These are phyloP conservation scores for Podosphaera fusca DNA, from an alignment of 2,329 filamentous ascomycete genomes.

Conservation along the genomic window DNA sequence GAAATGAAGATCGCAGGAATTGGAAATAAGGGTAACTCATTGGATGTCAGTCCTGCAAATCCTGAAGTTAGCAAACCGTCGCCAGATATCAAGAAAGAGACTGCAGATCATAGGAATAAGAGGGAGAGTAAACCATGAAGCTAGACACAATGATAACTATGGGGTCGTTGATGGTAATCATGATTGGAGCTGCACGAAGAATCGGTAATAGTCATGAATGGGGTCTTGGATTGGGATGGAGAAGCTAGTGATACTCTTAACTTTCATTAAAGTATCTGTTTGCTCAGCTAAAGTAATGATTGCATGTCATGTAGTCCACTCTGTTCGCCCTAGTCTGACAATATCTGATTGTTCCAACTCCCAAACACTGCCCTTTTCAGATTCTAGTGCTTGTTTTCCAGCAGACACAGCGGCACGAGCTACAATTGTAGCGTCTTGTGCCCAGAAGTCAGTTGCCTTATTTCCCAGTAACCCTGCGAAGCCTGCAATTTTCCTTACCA, in stretches of 20 bases:
- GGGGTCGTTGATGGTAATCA: too few relatives aligned
- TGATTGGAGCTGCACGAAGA: too few relatives aligned
- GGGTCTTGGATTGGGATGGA: too few relatives aligned
- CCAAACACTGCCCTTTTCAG: conserved; percentile 23
- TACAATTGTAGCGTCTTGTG: conserved; percentile 40
- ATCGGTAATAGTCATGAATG: too few relatives aligned
- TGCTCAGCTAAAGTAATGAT: too few relatives aligned
- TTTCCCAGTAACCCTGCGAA: conserved; percentile 30
- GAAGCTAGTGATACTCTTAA: too few relatives aligned
- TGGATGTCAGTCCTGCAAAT: conserved; percentile 39
- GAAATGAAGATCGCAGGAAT: conserved; percentile 24
- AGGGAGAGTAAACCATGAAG: not conserved
- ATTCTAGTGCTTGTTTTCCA: conserved; percentile 22
- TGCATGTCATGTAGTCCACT: conserved; percentile 9
- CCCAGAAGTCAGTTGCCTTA: conserved; percentile 37
- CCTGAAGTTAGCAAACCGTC: conserved; percentile 25
- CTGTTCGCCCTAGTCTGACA: conserved; percentile 24
- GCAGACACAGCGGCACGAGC: conserved; percentile 28
- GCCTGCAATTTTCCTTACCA: conserved; percentile 30
- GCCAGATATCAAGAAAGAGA: not conserved
- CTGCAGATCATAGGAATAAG: not conserved
- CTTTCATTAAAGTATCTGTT: too few relatives aligned
- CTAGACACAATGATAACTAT: not conserved
- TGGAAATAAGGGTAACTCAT: conserved; percentile 21
- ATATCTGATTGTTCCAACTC: conserved; percentile 25